A percentile compares a stretch with the other conserved stretches of the same genome.
Conservation (phyloP, 2,329 filamentous ascomycete species). For the Aspergillus proliferans region DNA sequence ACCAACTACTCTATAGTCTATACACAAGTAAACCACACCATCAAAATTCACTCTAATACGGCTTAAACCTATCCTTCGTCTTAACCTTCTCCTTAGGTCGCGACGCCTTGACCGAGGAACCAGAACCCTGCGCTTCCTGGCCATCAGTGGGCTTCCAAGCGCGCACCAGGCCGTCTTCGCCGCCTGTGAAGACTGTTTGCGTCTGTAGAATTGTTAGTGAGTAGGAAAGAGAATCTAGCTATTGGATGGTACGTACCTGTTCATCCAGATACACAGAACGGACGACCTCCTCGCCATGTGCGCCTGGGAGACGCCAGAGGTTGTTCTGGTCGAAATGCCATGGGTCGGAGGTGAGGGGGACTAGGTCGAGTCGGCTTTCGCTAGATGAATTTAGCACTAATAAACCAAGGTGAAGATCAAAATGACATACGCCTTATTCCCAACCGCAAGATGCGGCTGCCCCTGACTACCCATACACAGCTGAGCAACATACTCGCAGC, state of each 20-base stretch:
- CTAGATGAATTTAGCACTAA: constrained; percentile 14
- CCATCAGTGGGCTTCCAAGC: constrained; percentile 29
- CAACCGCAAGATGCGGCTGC: constrained; percentile 39
- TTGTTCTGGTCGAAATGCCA: constrained; percentile 37
- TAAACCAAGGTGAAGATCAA: constrained; percentile 1
- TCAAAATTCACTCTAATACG: constrained; percentile 21
- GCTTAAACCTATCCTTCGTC: constrained; percentile 34
- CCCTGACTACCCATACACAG: constrained; percentile 41
- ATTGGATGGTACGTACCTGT: constrained; percentile 24
- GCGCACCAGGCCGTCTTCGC: constrained; percentile 40
- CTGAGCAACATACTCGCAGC: constrained; percentile 56
- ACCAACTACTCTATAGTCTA: constrained; percentile 16
- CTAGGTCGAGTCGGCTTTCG: constrained; percentile 37
- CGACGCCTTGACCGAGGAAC: constrained; percentile 15
- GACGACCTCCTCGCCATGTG: constrained; percentile 45
- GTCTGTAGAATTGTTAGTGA: constrained; percentile 18
- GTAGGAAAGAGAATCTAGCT: neutral
- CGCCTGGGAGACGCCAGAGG: constrained; percentile 38
- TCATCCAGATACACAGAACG: constrained; percentile 42
- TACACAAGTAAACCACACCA: neutral
- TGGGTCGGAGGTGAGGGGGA: constrained; percentile 31
- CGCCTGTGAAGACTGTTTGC: constrained; percentile 39
- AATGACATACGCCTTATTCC: constrained; percentile 43
- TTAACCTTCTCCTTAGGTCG: constrained; percentile 27
- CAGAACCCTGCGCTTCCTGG: constrained; percentile 10